Base-by-base conservation (phyloP, 1,139 yeast species). In the Kurtzmaniella quercitrusa region DNA sequence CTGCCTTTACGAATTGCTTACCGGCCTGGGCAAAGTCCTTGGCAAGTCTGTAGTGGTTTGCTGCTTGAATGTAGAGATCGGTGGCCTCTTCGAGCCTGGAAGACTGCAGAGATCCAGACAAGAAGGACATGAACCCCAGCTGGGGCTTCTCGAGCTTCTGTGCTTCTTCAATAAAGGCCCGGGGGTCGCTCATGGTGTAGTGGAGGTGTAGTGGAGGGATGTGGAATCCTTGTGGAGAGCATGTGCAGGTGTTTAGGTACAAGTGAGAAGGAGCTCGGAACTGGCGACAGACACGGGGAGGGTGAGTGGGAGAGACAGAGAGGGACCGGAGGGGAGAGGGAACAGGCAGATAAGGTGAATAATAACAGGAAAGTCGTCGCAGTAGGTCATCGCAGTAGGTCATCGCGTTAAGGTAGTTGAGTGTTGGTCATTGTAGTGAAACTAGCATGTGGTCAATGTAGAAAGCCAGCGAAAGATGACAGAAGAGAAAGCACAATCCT, bases 51-150 rank as follows among this genome's bases (percentile, higher is more conserved):
- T 82, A 93, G 41, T 81, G 77, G 59, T 91, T 93, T 23, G 95
- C 98, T 3, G 98, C 98, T 65, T 89, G 95, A 34, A 83, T 73
- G 59, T 85, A 91, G 38, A 88, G 68, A 53, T 94, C 98, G 4
- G 93, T 84, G 3, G 98, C 98, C 51, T 94, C 98, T 60, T 93
- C 98, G 47, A 73, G 77, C 51, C 88, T 75, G 53, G 77, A 75
- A 1, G 84, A 71, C 46, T 76, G 75, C 7, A 93, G 81, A 3
- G 85, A 77, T 5, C 94, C 87, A 43, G 90, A 77, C 38, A 91
- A 63, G 46, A 87, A 77, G 66, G 83, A 76, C 51, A 90, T 76
- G 45, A 73, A 61, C n/a, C 97, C 95, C 43, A 81, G 73, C 40
- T 81, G 79, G n/a, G 94, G 85, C 52, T 79, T 78, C 47, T 63